Base-by-base conservation (phyloP, 2,329 filamentous ascomycete species). In the Botryotinia globosa region DNA sequence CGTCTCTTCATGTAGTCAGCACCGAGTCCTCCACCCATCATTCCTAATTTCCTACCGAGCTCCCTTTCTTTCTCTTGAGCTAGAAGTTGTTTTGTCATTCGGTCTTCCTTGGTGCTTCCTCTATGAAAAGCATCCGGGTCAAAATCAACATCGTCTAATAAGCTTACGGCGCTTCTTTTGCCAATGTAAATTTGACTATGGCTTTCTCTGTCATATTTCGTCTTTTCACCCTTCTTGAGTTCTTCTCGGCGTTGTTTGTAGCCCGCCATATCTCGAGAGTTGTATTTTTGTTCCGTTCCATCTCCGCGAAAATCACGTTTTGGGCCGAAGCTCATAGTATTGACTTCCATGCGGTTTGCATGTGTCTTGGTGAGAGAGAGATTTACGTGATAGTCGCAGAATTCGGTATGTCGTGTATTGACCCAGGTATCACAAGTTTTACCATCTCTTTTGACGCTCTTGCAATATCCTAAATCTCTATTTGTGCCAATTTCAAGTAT, bases 381-480 rank as follows among this genome's bases (percentile, higher is more conserved):
- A 77, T 97, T 94, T 76, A 97, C 89, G 82, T 99, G 96, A 77
- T 92, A 99, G 76, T 97, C 94, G 83, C 96, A 99, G 80, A 92
- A 93, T 77, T 97, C 91, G 0, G 94, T 97, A 78, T 94, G 93
- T 70, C 94, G 90, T 76, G 88, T 89, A 81, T 99, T 95, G 74
- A 99, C 87, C 96, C 96, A 99, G 42, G 88, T 84, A 48, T 88
- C 89, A 81, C 96, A 99, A 64, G 87, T 84, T 72, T 92, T 87
- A 56, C 96, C 95, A 80, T 98, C 94, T 79, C 92, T 95, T 80
- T 92, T 94, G 75, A 94, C 84, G 10, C 90, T 89, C 80, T 94
- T 94, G 83, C 96, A 99, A 80, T 92, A 97, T 1, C 93, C 94
- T 3, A 99, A 84, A 81, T 99, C 95, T 65, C 94, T 87, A 18